Evolutionary conservation across 2,329 filamentous ascomycete genomes (phyloP).

Genomic region (Sporothrix dimorphospora): DNA sequence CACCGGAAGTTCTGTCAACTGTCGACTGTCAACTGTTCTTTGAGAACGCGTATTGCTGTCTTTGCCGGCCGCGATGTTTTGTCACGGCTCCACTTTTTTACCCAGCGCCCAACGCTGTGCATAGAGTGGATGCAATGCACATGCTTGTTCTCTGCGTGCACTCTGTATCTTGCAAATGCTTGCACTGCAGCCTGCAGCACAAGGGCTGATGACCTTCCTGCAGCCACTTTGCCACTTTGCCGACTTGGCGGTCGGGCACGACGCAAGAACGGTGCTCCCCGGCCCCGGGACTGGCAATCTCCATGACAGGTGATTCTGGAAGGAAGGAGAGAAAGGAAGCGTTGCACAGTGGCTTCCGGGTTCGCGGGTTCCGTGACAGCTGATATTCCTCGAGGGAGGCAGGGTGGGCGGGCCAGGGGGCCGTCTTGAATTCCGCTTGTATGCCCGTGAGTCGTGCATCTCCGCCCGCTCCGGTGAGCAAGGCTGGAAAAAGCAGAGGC

Average conservation of each 20-base stretch:
- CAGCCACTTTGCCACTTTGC: not conserved
- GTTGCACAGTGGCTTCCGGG: too few species aligned
- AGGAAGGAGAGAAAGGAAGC: too few species aligned
- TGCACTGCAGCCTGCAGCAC: not conserved
- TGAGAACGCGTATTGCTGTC: not conserved
- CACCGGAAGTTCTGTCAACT: too few species aligned
- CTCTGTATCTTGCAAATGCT: conserved; percentile 1
- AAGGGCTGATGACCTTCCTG: not conserved
- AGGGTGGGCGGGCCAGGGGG: not conserved
- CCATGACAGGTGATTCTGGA: not conserved
- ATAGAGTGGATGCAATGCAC: not conserved
- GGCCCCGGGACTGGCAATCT: not conserved
- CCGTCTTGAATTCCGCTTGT: not conserved
- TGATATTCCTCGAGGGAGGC: not conserved
- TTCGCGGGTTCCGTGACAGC: not conserved
- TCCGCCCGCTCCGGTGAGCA: not conserved
- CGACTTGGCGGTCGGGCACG: too few species aligned
- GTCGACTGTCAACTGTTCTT: not conserved
- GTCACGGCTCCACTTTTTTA: not conserved
- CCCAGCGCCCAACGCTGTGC: not conserved
- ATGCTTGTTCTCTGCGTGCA: conserved; percentile 1
- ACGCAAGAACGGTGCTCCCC: not conserved
- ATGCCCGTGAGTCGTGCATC: not conserved
- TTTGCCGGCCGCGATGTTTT: not conserved
- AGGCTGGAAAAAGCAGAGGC: not conserved